Base-by-base conservation (phyloP, 441 rosid genomes). In the Corymbia citriodora region DNA sequence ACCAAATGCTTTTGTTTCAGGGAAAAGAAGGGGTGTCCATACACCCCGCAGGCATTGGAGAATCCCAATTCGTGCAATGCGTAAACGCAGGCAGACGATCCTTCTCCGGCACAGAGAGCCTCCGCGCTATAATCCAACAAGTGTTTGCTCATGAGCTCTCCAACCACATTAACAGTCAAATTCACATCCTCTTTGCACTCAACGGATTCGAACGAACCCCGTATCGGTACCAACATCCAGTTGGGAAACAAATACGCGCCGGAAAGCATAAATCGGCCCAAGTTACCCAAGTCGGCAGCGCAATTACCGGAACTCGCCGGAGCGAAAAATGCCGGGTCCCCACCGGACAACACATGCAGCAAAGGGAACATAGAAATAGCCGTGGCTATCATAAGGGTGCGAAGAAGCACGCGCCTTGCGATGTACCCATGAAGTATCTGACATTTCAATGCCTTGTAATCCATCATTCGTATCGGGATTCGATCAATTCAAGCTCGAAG, bases 101-200 rank as follows among this genome's bases (percentile, higher is more conserved):
- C 96, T 63, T 93, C 94, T 18, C 97, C 97, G 5, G 96, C 95
- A 90, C 93, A 96, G 88, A 96, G 97, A 94, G 95, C 91, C 89
- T 93, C 94, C 7, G 94, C 94, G 90, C 91, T 90, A 88, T 83
- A 87, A 91, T 90, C 92, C 92, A 96, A 86, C 91, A 97, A 89
- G 49, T 93, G 89, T 94, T 92, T 91, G 61, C 90, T 88, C 94
- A 93, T 91, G 6, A 97, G 93, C 96, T 94, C 96, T 90, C 92
- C 91, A 65, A 91, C 94, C 55, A 94, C 96, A 85, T 88, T 87
- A 88, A 92, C 48, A 70, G 96, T 93, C 91, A 95, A 85, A 90
- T 94, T 91, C 74, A 87, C 93, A 90, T 89, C 88, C 86, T 95
- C 94, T 87, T 92, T 57, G 45, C 94, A 93, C 87, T 95, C 91